These are phyloP conservation scores for Fusarium paranaense DNA, from an alignment of 2,329 filamentous ascomycete species.

Conservation along the genomic window DNA sequence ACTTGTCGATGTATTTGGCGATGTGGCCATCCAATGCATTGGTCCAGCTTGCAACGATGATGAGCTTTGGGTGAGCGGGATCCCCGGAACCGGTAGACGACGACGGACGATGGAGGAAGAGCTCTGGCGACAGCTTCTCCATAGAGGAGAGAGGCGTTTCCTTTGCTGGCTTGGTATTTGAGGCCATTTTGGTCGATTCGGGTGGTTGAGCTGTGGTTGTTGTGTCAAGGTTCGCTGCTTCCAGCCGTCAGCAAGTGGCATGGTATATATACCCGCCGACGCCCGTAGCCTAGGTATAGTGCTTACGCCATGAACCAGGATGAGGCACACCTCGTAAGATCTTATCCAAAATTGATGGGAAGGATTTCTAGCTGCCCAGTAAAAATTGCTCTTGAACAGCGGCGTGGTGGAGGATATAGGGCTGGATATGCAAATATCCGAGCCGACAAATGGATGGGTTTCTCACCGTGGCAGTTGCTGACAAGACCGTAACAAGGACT, in stretches of 20 bases:
- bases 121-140: conserved; percentile 16
- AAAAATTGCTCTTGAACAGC: neutral
- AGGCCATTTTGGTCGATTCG: neutral
- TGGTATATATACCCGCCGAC: neutral
- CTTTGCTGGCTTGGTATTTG: neutral
- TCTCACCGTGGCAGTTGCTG: neutral
- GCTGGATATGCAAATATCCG: neutral
- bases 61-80: conserved; percentile 8
- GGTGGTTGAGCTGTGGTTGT: neutral
- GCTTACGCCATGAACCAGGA: neutral
- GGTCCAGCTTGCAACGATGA: conserved; percentile 26
- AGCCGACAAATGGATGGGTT: neutral
- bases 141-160: conserved; percentile 16
- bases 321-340: neutral
- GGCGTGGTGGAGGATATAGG: neutral
- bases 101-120: conserved; percentile 12
- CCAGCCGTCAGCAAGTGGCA: neutral
- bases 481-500: neutral
- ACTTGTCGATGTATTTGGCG: conserved; percentile 28
- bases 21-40: conserved; percentile 19
- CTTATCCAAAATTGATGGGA: neutral
- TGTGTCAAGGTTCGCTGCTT: neutral
- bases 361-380: neutral
- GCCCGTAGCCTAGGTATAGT: neutral
- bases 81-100: neutral